Conservation (phyloP, 176 grass and related monocot genomes). For the Metroxylon sagu region DNA sequence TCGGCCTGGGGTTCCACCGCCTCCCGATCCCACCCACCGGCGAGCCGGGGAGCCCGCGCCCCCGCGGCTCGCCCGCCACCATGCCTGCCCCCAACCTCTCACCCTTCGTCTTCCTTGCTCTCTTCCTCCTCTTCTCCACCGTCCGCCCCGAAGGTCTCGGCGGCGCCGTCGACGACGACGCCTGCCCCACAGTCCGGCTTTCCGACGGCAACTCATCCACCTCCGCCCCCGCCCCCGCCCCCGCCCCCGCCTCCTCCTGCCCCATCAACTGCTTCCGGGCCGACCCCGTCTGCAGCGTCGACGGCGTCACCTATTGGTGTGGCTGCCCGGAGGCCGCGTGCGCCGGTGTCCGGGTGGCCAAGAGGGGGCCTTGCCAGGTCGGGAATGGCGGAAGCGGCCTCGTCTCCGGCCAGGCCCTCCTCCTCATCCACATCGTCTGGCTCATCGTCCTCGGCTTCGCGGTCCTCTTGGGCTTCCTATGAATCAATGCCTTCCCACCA, state of each 20-base stretch:
- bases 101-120: too few relatives aligned
- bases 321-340: conserved; percentile 28
- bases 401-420: conserved; percentile 7
- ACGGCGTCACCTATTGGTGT: conserved; percentile 21
- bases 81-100: too few relatives aligned
- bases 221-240: conserved; percentile 4
- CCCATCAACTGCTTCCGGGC: conserved; percentile 21
- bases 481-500: not conserved
- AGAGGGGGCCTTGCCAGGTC: conserved; percentile 13
- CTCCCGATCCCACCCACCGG: too few relatives aligned
- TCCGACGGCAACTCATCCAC: not conserved
- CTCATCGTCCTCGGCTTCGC: conserved; percentile 11
- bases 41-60: too few relatives aligned
- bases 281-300: conserved; percentile 25
- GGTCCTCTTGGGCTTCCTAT: conserved; percentile 9
- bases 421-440: conserved; percentile 14
- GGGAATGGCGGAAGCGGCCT: not conserved
- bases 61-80: too few relatives aligned
- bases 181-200: not conserved
- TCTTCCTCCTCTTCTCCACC: too few relatives aligned
- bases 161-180: not conserved
- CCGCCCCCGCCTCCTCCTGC: conserved; percentile 5
- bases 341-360: conserved; percentile 24
- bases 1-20: too few relatives aligned
- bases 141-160: too few relatives aligned